A percentile compares a stretch with the other conserved stretches of the same genome.
Evolutionary conservation across 23 red algal genomes (phyloP).

Genomic region (Gracilaria vermiculophylla): DNA sequence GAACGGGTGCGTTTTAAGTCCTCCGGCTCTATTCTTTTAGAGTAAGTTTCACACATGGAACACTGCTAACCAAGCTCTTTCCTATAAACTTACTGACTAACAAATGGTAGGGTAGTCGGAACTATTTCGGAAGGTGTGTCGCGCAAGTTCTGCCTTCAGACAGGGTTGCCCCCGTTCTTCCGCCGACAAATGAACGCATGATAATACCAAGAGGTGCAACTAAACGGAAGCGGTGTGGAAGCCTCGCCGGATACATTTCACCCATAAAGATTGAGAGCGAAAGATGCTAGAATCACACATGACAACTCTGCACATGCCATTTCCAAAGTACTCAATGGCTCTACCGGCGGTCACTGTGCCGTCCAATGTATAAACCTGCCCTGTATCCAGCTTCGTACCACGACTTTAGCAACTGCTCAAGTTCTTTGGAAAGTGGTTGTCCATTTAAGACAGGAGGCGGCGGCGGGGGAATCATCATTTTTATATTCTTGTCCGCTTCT

Average conservation of each 20-base stretch:
- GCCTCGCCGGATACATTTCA: background rate
- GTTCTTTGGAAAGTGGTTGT: background rate
- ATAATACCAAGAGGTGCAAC: background rate
- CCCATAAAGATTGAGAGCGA: background rate
- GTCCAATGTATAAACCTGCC: slow-evolving; percentile 9
- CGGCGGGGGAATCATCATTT: slow-evolving; percentile 25
- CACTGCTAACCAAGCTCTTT: background rate
- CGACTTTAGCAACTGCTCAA: slow-evolving; percentile 34
- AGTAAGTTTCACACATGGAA: background rate
- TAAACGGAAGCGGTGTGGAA: background rate
- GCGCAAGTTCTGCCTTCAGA: background rate
- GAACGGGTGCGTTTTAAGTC: background rate
- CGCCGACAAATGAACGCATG: background rate
- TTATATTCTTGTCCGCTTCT: background rate
- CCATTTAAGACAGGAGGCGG: slow-evolving; percentile 14
- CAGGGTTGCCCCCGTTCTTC: background rate
- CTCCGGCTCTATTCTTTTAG: background rate
- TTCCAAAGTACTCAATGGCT: background rate
- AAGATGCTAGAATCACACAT: background rate
- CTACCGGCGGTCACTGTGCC: background rate
- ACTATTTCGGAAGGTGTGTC: background rate
- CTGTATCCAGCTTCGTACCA: slow-evolving; percentile 68
- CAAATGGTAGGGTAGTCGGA: background rate
- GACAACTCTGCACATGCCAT: background rate
- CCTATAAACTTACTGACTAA: too few species aligned